phyloP scores from a whole-genome alignment of 2,329 filamentous ascomycete genomes.

The Monosporascus sp. region DNA sequence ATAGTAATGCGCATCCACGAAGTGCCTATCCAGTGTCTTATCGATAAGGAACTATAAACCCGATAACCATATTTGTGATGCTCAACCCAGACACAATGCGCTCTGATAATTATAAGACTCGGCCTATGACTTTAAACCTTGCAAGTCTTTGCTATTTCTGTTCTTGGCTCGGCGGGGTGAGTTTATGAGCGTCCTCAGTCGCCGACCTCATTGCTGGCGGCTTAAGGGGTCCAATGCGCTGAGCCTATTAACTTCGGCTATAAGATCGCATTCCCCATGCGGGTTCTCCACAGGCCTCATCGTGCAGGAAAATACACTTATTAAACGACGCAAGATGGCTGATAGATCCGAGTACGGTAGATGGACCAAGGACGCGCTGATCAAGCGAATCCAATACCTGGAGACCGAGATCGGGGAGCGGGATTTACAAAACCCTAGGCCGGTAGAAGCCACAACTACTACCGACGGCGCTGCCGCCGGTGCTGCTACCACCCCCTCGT shows the following conservation, averaged over 20 bases:
- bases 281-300: constrained; percentile 14
- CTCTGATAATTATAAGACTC: neutral
- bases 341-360: constrained; percentile 47
- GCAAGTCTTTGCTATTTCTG: neutral
- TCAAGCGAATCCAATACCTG: constrained; percentile 61
- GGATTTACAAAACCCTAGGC: neutral
- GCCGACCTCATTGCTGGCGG: constrained; percentile 17
- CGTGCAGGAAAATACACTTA: constrained; percentile 1
- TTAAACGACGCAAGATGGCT: constrained; percentile 16
- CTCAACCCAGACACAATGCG: too few species aligned
- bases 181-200: constrained; percentile 19
- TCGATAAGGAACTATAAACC: neutral
- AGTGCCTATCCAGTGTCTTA: neutral
- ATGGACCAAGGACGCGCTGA: constrained; percentile 65
- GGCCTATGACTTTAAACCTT: neutral
- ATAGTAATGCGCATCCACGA: too few species aligned
- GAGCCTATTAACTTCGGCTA: neutral
- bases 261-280: constrained; percentile 4
- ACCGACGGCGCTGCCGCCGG: neutral
- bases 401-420: constrained; percentile 46
- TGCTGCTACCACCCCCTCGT: neutral
- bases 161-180: neutral
- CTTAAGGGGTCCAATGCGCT: neutral
- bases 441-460: neutral
- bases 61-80: neutral